phyloP scores from a whole-genome alignment of 1,139 yeast genomes.

The Zygotorulaspora mrakii region DNA sequence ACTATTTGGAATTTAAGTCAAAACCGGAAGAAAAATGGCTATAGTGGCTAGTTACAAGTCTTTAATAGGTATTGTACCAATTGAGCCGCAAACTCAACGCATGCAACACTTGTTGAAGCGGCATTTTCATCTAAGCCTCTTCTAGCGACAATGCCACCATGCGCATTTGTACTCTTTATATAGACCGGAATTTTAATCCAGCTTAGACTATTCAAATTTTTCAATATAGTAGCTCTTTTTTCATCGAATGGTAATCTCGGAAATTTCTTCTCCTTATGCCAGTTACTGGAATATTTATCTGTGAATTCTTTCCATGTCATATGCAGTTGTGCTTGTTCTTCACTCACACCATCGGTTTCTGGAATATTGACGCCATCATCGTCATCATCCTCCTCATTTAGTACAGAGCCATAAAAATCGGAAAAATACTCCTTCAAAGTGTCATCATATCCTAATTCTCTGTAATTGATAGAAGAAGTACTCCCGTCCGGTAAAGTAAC shows the following conservation, averaged over 20 bases:
- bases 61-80: slow-evolving; percentile 21
- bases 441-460: slow-evolving; percentile 24
- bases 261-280: slow-evolving; percentile 21
- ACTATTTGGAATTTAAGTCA: slow-evolving; percentile 62
- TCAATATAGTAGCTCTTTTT: slow-evolving; percentile 43
- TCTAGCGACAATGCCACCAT: slow-evolving; percentile 68
- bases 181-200: slow-evolving; percentile 68
- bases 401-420: slow-evolving; percentile 24
- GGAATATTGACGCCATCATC: slow-evolving; percentile 11
- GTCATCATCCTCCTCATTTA: slow-evolving; percentile 19
- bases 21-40: slow-evolving; percentile 94
- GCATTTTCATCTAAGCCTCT: slow-evolving; percentile 46
- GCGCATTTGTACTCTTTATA: slow-evolving; percentile 65
- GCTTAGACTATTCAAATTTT: slow-evolving; percentile 50
- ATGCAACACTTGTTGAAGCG: slow-evolving; percentile 28
- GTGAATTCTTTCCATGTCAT: slow-evolving; percentile 29
- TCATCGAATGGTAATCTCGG: slow-evolving; percentile 42
- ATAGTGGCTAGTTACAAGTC: slow-evolving; percentile 12
- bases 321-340: slow-evolving; percentile 8
- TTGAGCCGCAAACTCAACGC: slow-evolving; percentile 32
- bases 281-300: slow-evolving; percentile 23
- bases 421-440: slow-evolving; percentile 25
- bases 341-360: slow-evolving; percentile 6
- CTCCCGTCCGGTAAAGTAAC: slow-evolving; percentile 24
- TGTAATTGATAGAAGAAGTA: slow-evolving; percentile 21